Evolutionary conservation across 768 basidiomycete species (phyloP).

Genomic region (Russula emetica): DNA sequence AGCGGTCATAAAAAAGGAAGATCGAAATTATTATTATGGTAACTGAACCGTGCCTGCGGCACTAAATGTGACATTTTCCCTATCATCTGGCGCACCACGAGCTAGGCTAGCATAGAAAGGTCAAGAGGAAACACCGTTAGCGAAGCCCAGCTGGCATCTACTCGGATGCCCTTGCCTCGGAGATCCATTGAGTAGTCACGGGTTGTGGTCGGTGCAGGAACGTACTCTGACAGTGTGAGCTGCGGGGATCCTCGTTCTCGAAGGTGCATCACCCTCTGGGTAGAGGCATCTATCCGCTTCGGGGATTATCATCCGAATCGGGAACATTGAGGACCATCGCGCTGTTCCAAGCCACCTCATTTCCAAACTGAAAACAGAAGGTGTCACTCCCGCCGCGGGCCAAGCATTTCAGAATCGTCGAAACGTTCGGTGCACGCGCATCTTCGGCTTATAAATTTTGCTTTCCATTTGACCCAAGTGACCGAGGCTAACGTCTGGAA

Average conservation of each 20-base stretch:
- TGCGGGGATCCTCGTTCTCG: constrained; percentile 2
- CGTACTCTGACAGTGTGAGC: not conserved
- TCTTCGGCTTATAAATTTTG: constrained; percentile 4
- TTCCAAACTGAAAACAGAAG: constrained; percentile 6
- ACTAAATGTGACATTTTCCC: not conserved
- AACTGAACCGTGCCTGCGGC: not conserved
- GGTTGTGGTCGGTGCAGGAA: not conserved
- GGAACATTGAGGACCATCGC: not conserved
- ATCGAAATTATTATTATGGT: no score
- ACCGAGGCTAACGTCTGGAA: not conserved
- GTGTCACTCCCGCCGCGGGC: not conserved
- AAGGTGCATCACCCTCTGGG: not conserved
- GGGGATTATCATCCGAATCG: constrained; percentile 12
- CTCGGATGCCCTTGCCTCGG: not conserved
- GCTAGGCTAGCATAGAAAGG: not conserved
- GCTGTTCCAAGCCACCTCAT: not conserved
- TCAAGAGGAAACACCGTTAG: constrained; percentile 1
- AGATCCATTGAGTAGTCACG: not conserved
- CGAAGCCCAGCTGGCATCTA: constrained; percentile 1
- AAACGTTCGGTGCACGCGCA: not conserved
- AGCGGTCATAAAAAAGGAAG: no score
- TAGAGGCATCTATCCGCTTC: constrained; percentile 11
- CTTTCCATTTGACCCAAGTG: not conserved
- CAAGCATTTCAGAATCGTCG: not conserved
- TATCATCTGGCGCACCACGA: not conserved